Percentiles rank a stretch among this genome's conserved stretches.
These are phyloP conservation scores for Russula abietina DNA, from an alignment of 768 basidiomycete species.

Conservation along the genomic window DNA sequence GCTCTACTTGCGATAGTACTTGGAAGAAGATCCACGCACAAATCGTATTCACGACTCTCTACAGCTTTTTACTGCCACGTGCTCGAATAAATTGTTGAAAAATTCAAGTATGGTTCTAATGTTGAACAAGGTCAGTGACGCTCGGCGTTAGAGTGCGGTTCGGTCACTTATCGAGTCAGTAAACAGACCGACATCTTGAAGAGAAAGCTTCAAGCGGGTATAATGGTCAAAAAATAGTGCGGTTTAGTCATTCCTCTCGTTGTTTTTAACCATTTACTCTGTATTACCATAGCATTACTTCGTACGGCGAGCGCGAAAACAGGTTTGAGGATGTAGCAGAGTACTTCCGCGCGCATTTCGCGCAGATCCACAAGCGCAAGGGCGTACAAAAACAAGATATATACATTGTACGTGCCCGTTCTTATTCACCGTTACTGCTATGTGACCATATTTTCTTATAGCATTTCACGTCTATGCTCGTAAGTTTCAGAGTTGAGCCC, in stretches of 20 bases:
- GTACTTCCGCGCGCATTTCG: slow-evolving; percentile 83
- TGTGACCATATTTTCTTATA: slow-evolving; percentile 27
- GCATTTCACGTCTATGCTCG: slow-evolving; percentile 72
- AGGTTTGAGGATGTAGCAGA: slow-evolving; percentile 62
- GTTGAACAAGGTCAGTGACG: slow-evolving; percentile 61
- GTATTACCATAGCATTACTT: slow-evolving; percentile 53
- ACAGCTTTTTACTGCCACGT: slow-evolving; percentile 83
- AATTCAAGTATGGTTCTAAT: slow-evolving; percentile 45
- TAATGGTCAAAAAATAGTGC: slow-evolving; percentile 76
- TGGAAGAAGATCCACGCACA: slow-evolving; percentile 80
- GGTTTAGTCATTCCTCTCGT: slow-evolving; percentile 25
- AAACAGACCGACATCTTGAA: slow-evolving; percentile 76
- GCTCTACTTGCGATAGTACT: slow-evolving; percentile 44
- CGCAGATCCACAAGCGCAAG: slow-evolving; percentile 64
- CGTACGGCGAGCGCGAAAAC: slow-evolving; percentile 68
- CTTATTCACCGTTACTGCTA: slow-evolving; percentile 12
- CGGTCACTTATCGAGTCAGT: slow-evolving; percentile 28
- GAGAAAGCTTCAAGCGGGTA: slow-evolving; percentile 62
- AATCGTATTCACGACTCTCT: slow-evolving; percentile 85
- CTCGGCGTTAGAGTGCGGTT: slow-evolving; percentile 36
- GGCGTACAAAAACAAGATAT: slow-evolving; percentile 53
- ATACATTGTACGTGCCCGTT: slow-evolving; percentile 50
- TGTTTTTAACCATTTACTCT: neutral
- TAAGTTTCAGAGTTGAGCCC: slow-evolving; percentile 25
- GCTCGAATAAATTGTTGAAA: slow-evolving; percentile 73